Evolutionary conservation across 805 yeast species (phyloP).

Genomic region (Yamadazyma ubonensis): DNA sequence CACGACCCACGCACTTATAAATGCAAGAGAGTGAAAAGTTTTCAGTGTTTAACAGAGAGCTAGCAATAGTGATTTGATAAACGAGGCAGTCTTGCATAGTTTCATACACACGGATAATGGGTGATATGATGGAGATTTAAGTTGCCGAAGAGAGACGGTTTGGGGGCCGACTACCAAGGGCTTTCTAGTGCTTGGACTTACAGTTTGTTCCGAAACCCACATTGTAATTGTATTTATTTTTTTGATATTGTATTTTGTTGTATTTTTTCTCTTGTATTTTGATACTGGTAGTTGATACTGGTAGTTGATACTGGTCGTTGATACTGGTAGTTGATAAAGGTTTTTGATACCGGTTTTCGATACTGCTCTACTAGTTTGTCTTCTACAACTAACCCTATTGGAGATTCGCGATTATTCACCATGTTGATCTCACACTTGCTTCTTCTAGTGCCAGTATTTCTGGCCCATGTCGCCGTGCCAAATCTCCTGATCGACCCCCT

Average conservation of each 20-base stretch:
- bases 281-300: too few species aligned
- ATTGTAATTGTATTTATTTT: too few species aligned
- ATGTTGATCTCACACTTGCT: neutral
- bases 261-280: too few species aligned
- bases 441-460: neutral
- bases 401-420: neutral
- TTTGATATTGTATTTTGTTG: too few species aligned
- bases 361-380: too few species aligned
- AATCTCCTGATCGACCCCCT: neutral
- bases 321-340: too few species aligned
- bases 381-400: neutral
- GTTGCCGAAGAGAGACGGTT: slow-evolving; percentile 10
- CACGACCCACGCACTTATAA: neutral
- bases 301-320: too few species aligned
- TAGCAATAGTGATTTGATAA: slow-evolving; percentile 1
- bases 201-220: neutral
- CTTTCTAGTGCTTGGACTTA: slow-evolving; percentile 4
- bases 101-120: slow-evolving; percentile 7
- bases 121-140: slow-evolving; percentile 11
- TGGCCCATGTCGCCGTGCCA: neutral
- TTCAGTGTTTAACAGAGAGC: neutral
- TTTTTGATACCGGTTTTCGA: too few species aligned
- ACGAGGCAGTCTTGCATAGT: slow-evolving; percentile 12
- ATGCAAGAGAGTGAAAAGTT: neutral
- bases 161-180: neutral